Conservation (phyloP, 495 filamentous ascomycete species). For the Penicillium waksmanii region DNA sequence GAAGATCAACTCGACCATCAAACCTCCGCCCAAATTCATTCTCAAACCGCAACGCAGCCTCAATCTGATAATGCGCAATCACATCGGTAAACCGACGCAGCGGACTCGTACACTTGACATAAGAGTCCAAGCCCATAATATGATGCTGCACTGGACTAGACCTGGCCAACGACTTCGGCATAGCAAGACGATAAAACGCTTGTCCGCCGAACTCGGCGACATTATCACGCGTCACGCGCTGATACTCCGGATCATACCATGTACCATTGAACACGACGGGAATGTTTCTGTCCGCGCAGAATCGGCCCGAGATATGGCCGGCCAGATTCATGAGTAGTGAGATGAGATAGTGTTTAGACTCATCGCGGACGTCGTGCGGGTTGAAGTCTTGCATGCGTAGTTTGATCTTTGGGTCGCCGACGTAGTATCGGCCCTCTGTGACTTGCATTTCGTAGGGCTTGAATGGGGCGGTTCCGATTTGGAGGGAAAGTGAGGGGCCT, state of each 20-base stretch:
- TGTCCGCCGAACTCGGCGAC: conserved; percentile 37
- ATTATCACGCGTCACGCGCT: conserved; percentile 42
- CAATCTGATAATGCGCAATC: conserved; percentile 90
- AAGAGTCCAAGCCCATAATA: conserved; percentile 67
- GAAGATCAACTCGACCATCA: conserved; percentile 34
- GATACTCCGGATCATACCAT: conserved; percentile 60
- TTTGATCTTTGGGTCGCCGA: conserved; percentile 60
- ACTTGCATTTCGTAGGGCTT: conserved; percentile 36
- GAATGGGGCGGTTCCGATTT: conserved; percentile 25
- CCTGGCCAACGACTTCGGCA: conserved; percentile 56
- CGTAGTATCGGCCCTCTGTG: conserved; percentile 36
- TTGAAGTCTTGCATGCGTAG: conserved; percentile 33
- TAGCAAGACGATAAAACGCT: conserved; percentile 34
- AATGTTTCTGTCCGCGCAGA: conserved; percentile 74
- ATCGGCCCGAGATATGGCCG: conserved; percentile 70
- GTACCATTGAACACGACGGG: conserved; percentile 78
- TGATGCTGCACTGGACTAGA: conserved; percentile 56
- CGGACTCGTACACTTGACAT: conserved; percentile 83
- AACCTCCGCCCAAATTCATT: conserved; percentile 55
- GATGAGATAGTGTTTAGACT: conserved; percentile 51
- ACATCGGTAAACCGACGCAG: conserved; percentile 83
- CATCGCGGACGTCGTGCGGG: conserved; percentile 45
- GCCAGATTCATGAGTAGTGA: conserved; percentile 77
- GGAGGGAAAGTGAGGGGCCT: conserved; percentile 38
- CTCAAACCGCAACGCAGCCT: conserved; percentile 77